phyloP scores from a whole-genome alignment of 169 alveolate genomes.

The Ichthyophthirius multifiliis region DNA sequence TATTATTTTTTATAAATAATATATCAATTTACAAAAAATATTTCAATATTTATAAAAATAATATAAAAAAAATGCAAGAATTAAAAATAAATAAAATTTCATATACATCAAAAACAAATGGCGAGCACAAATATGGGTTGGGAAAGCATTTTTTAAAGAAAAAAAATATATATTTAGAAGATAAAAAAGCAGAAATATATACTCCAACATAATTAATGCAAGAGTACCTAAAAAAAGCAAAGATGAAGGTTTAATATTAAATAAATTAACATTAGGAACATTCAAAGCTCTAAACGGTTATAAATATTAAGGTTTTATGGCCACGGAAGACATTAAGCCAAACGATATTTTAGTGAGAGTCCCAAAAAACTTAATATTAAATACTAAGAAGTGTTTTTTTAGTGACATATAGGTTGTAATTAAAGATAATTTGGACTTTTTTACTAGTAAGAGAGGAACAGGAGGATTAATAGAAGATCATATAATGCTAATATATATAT shows the following conservation, averaged over 20 bases:
- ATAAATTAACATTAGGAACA: slow-evolving; percentile 15
- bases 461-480: slow-evolving; percentile 20
- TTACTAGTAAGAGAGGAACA: not conserved
- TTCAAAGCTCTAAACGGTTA: slow-evolving; percentile 24
- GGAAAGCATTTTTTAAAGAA: not conserved
- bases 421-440: slow-evolving; percentile 19
- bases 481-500: slow-evolving; percentile 6
- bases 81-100: too few relatives aligned
- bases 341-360: slow-evolving; percentile 20
- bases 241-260: slow-evolving; percentile 12
- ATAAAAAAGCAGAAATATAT: not conserved
- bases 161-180: not conserved
- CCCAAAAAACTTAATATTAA: slow-evolving; percentile 18
- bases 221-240: not conserved
- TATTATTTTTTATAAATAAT: too few relatives aligned
- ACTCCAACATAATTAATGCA: not conserved
- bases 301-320: slow-evolving; percentile 23
- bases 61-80: too few relatives aligned
- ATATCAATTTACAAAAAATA: too few relatives aligned
- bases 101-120: not conserved
- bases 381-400: slow-evolving; percentile 17
- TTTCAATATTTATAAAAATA: too few relatives aligned
- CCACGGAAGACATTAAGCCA: slow-evolving; percentile 26
- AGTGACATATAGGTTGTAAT: slow-evolving; percentile 16
- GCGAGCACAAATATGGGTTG: not conserved